Base-by-base conservation (phyloP, 192 early-diverging fungal species). In the Coemansia sp. region DNA sequence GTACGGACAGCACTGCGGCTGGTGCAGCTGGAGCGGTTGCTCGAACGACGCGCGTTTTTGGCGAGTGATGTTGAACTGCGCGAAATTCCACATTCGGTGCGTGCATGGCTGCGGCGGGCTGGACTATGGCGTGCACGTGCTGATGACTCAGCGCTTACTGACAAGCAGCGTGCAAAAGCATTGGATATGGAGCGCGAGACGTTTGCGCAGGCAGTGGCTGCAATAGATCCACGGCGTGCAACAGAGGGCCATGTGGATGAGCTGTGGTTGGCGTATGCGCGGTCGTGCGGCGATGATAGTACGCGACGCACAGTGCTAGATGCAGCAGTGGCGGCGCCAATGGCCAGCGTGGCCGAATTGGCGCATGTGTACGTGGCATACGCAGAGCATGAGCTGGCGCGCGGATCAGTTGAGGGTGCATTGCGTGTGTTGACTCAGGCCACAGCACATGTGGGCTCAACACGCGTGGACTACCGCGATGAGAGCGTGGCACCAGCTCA, bases 41-140 rank as follows among this genome's bases (percentile, higher is more conserved):
- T 99, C 88, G 89, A 94, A 59, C 86, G 94, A 1, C 88, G 96
- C 8, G 90, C 96, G 11, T 91, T 97, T 70, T 72, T 99, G 37
- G 93, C 95, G 20, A 98, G 90, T 73, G 94, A 96, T 69, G 96
- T 99, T 0, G 69, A 93, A 51, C 71, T 99, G 43, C 79, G 94
- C 29, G 92, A 95, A 69, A 95, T 92, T 64, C 93, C 93, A 8
- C 88, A 95, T 66, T 93, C 90, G 59, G 94, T 95, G 20, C 64
- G 85, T 49, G 92, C 95, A 64, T 99, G 97, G 97, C 85, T 94
- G 71, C 88, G 89, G 61, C 89, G 97, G 7, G 92, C 86, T 0
- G 71, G 85, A 48, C 81, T 96, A 37, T 92, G 85, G 83, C 41
- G 47, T 18, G 38, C 7, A 18, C 27, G 50, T 6, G 23, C 19